phyloP scores from a whole-genome alignment of 2,329 filamentous ascomycete species.

The Pezicula radicicola region DNA sequence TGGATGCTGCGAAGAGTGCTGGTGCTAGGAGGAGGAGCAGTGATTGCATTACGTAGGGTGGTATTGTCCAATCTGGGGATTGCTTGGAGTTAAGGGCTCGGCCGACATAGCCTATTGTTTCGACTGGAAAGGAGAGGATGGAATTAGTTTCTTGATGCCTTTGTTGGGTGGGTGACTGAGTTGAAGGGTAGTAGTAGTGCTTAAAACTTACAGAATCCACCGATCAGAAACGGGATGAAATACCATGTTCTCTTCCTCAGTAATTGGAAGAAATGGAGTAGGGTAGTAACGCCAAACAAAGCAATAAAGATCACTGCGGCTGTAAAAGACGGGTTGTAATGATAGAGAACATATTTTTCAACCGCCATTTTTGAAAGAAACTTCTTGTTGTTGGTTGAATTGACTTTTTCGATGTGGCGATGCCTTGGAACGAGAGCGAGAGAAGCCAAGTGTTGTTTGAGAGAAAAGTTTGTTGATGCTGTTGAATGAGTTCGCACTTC shows the following conservation, averaged over 20 bases:
- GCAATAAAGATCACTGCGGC: slow-evolving; percentile 39
- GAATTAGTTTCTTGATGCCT: too few relatives aligned
- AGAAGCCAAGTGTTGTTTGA: background rate
- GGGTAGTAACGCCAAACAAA: slow-evolving; percentile 35
- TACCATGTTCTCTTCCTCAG: slow-evolving; percentile 42
- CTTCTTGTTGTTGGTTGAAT: background rate
- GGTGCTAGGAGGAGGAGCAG: slow-evolving; percentile 33
- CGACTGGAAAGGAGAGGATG: slow-evolving; percentile 23
- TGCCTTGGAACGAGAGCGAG: background rate
- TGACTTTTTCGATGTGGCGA: background rate
- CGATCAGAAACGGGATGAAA: slow-evolving; percentile 48
- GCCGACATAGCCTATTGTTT: slow-evolving; percentile 31
- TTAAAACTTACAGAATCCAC: slow-evolving; percentile 42
- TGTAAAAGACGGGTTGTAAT: slow-evolving; percentile 42
- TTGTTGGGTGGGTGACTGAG: slow-evolving; percentile 13
- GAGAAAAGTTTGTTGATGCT: too few relatives aligned
- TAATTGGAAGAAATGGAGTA: slow-evolving; percentile 35
- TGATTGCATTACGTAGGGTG: slow-evolving; percentile 29
- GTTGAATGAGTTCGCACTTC: too few relatives aligned
- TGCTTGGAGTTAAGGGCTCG: slow-evolving; percentile 16
- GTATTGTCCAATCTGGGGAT: slow-evolving; percentile 15
- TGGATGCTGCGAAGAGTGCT: slow-evolving; percentile 32
- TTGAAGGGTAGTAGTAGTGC: too few relatives aligned
- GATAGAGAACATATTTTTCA: slow-evolving; percentile 33
- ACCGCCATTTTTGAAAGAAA: background rate